Conservation (phyloP, 441 rosid genomes). For the Aleurites moluccanus region DNA sequence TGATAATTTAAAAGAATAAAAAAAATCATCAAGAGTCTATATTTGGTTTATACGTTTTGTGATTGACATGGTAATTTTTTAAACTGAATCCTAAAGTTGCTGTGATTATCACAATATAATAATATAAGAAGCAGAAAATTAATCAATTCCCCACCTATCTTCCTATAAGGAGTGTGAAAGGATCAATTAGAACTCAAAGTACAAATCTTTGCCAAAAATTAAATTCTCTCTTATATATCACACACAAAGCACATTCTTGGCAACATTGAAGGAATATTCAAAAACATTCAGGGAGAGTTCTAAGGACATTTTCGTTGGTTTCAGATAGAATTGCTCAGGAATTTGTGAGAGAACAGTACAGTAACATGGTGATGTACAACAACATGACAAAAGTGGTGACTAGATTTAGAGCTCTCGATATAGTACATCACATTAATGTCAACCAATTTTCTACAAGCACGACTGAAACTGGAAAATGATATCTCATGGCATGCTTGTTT, state of each 20-base stretch:
- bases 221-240: not conserved
- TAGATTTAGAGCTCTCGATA: constrained; percentile 9
- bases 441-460: constrained; percentile 3
- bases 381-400: not conserved
- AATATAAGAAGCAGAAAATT: not conserved
- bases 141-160: not conserved
- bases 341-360: not conserved
- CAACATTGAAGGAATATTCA: not conserved
- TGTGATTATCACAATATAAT: too few relatives aligned
- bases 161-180: not conserved
- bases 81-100: too few relatives aligned
- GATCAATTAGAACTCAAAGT: not conserved
- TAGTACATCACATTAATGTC: constrained; percentile 10
- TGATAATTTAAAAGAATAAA: not conserved
- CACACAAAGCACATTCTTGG: not conserved
- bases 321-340: not conserved
- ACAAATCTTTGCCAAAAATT: not conserved
- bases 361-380: not conserved
- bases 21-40: too few relatives aligned
- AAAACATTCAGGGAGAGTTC: not conserved
- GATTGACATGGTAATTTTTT: not conserved
- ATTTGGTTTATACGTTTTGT: not conserved
- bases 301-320: not conserved
- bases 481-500: not conserved
- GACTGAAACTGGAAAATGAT: not conserved